A percentile compares a stretch with the other conserved stretches of the same genome.
Evolutionary conservation across 306 rosid genomes (phyloP).

Genomic region (Pachyrhizus erosus): DNA sequence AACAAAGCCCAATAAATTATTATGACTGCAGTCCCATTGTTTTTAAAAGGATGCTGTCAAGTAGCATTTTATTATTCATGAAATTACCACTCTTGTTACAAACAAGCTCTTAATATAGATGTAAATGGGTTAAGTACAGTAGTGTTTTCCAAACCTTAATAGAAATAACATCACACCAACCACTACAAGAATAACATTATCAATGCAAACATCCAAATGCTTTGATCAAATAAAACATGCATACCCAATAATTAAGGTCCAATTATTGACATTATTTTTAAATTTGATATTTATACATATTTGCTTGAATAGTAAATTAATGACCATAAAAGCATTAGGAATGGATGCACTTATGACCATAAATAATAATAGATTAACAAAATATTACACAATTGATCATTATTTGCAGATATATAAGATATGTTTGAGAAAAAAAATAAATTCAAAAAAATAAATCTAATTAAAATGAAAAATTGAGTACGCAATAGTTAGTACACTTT

Average conservation of each 20-base stretch:
- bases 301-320: neutral
- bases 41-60: constrained; percentile 2
- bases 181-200: neutral
- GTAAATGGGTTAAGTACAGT: neutral
- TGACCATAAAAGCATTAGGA: neutral
- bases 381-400: constrained; percentile 1
- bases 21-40: neutral
- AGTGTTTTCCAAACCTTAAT: neutral
- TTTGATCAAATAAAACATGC: neutral
- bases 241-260: constrained; percentile 1
- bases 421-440: neutral
- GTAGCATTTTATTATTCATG: constrained; percentile 8
- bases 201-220: constrained; percentile 7
- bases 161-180: neutral
- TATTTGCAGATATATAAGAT: neutral
- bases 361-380: constrained; percentile 9
- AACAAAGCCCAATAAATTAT: neutral
- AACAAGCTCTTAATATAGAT: constrained; percentile 8
- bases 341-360: neutral
- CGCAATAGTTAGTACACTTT: neutral
- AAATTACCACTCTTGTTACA: constrained; percentile 7
- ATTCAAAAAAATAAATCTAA: neutral
- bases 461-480: constrained; percentile 1
- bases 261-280: neutral
- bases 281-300: constrained; percentile 22